Conservation (phyloP, 495 filamentous ascomycete genomes). For the Tetracladium setigerum region DNA sequence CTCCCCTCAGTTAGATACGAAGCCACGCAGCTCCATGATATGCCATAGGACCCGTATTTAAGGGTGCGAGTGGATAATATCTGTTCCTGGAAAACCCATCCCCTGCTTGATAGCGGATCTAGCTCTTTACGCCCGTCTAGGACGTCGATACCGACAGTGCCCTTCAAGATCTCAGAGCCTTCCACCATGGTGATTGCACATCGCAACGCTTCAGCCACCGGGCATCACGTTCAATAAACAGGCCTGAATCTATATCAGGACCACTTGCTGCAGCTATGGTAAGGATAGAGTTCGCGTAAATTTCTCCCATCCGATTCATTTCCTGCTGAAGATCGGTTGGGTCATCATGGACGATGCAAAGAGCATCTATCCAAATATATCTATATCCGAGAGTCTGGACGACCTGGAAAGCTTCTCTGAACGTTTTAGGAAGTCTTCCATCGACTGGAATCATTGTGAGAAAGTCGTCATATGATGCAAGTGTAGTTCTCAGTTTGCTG, state of each 20-base stretch:
- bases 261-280: slow-evolving; percentile 18
- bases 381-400: slow-evolving; percentile 16
- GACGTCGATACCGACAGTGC: neutral
- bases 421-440: slow-evolving; percentile 7
- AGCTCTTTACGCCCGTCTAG: neutral
- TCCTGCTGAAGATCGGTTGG: slow-evolving; percentile 17
- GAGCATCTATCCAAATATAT: slow-evolving; percentile 29
- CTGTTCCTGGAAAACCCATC: slow-evolving; percentile 2
- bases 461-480: too few species aligned
- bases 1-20: too few species aligned
- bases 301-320: slow-evolving; percentile 18
- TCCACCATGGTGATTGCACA: neutral
- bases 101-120: neutral
- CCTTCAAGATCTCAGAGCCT: too few species aligned
- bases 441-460: neutral
- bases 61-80: neutral
- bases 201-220: neutral
- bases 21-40: too few species aligned
- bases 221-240: neutral
- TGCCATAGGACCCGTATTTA: neutral
- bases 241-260: neutral
- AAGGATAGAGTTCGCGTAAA: slow-evolving; percentile 18
- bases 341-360: slow-evolving; percentile 27
- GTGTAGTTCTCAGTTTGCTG: too few species aligned
- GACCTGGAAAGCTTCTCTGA: slow-evolving; percentile 25